Evolutionary conservation across 2,329 filamentous ascomycete species (phyloP), one percentile per base, ranked within the genome.

Genomic region (Cadophora sp.): DNA sequence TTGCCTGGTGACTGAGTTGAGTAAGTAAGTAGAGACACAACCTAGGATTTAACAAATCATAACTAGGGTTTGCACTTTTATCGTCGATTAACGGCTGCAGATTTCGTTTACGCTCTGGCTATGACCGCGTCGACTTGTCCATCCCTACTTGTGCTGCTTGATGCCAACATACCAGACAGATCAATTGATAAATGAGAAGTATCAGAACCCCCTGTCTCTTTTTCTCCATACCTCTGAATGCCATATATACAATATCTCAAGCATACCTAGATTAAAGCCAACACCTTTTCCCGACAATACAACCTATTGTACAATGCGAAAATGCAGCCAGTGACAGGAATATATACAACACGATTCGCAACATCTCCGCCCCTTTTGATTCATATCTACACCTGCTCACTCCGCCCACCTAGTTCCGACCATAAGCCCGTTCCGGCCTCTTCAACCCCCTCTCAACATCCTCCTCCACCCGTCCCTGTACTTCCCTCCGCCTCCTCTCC

Each of bases 361-460:
- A n/a, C 31, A 24, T 29, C 5, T 14, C 12, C 40, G 51, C 53
- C 40, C 9, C 9, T 50, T 64, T 64, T 50, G 11, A 34, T 62
- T 37, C 46, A 8, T 8, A 9, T 43, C 56, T 8, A 64, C 62
- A 66, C 70, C 3, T 9, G 37, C 3, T 68, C 68, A 66, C 68
- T 51, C 62, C 66, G 2, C 51, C 66, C 5, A 68, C 69, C 19
- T 61, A 64, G 43, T 61, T 40, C 12, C 74, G 73, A 46, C 68
- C 68, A 69, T 85, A 84, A 2, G 80, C 82, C 76, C 77, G 81
- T n/a, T 79, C 79, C 26, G 85, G 85, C 74, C 81, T 78, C 67
- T 80, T 78, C 72, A 87, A 73, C 2, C 81, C 83, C 26, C 77
- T 79, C 62, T 86, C 84, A 19, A 87, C 85, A 48, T 81, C 82